These are phyloP conservation scores for Coniochaeta sp. DNA, from an alignment of 2,329 filamentous ascomycete genomes.

Conservation along the genomic window DNA sequence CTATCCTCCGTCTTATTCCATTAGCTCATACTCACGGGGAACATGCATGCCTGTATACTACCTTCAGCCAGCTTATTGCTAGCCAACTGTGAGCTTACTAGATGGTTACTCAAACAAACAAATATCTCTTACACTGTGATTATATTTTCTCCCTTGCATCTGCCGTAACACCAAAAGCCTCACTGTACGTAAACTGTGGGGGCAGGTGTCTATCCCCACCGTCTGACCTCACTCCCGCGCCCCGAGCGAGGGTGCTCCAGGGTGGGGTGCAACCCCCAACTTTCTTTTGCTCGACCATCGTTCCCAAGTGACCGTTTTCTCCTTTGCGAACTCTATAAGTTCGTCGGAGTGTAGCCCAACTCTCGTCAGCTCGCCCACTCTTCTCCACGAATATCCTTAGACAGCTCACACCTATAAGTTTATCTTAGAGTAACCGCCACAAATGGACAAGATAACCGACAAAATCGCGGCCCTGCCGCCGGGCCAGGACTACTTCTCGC, in stretches of 20 bases:
- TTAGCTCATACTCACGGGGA: too few species aligned
- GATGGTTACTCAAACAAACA: not conserved
- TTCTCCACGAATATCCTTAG: not conserved
- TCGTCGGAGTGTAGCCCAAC: not conserved
- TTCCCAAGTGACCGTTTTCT: not conserved
- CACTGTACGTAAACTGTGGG: not conserved
- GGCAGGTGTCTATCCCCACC: too few species aligned
- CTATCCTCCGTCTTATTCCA: too few species aligned
- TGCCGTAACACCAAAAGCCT: not conserved
- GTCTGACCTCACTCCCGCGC: not conserved
- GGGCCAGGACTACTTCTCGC: conserved; percentile 80
- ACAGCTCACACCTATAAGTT: not conserved
- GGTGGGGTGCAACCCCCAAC: not conserved
- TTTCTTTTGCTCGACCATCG: not conserved
- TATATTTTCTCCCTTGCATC: too few species aligned
- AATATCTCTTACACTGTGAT: too few species aligned
- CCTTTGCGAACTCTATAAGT: not conserved
- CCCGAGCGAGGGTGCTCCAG: too few species aligned
- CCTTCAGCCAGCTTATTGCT: too few species aligned
- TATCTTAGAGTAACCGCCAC: not conserved
- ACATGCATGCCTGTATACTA: too few species aligned
- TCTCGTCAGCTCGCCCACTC: not conserved
- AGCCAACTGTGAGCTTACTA: too few species aligned
- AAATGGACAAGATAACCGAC: conserved; percentile 87
- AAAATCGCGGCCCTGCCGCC: conserved; percentile 87